phyloP scores from a whole-genome alignment of 2,329 filamentous ascomycete genomes.

The Xylariaceae sp. region DNA sequence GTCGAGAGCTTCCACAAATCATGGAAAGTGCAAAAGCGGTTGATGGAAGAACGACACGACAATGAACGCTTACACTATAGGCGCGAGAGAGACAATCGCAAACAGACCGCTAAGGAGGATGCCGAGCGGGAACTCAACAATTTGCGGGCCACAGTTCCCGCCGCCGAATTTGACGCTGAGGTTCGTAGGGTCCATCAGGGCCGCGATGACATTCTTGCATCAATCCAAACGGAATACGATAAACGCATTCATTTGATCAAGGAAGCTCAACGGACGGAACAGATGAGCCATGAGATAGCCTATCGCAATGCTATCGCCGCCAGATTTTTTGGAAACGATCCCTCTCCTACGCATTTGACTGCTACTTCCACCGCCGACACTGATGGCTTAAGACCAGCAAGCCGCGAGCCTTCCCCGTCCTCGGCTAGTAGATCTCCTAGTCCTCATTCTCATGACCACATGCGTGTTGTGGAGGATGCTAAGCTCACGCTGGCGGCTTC shows the following conservation, averaged over 20 bases:
- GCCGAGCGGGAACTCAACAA: slow-evolving; percentile 1
- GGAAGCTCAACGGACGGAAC: slow-evolving; percentile 20
- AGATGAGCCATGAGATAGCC: slow-evolving; percentile 2
- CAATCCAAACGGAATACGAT: slow-evolving; percentile 8
- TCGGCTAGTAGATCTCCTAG: background rate
- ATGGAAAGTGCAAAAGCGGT: slow-evolving; percentile 17
- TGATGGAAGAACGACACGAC: slow-evolving; percentile 21
- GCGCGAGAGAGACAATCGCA: slow-evolving; percentile 16
- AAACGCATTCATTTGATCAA: slow-evolving; percentile 7
- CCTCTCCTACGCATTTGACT: background rate
- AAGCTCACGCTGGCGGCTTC: background rate
- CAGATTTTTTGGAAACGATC: slow-evolving; percentile 2
- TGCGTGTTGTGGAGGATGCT: background rate
- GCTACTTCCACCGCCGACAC: background rate
- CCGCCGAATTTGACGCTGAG: slow-evolving; percentile 9
- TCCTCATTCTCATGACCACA: background rate
- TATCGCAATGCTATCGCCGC: slow-evolving; percentile 13
- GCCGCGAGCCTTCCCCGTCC: background rate
- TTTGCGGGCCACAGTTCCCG: slow-evolving; percentile 16
- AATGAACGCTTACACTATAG: slow-evolving; percentile 17
- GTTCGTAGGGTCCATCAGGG: slow-evolving; percentile 3
- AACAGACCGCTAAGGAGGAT: slow-evolving; percentile 8
- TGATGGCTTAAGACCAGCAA: background rate
- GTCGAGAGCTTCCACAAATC: slow-evolving; percentile 1
- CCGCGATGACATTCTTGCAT: slow-evolving; percentile 4